phyloP scores from a whole-genome alignment of 345 rosid genomes.

The Euphorbia peplus region DNA sequence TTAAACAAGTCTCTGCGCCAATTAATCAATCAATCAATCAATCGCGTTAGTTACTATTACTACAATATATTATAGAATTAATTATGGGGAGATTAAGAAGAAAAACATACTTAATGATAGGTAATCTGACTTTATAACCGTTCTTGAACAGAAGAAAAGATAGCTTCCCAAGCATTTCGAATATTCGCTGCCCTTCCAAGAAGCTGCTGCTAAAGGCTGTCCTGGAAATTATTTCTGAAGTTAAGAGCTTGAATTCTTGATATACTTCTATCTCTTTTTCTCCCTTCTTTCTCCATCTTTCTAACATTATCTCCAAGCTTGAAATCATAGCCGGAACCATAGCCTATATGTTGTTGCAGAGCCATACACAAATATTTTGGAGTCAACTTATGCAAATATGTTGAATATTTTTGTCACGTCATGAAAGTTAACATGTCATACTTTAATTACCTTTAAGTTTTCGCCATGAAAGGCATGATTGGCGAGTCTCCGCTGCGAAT shows the following conservation, averaged over 20 bases:
- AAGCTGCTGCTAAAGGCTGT: slow-evolving; percentile 54
- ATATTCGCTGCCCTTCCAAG: slow-evolving; percentile 38
- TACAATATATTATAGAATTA: no score
- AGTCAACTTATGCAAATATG: no score
- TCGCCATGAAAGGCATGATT: slow-evolving; percentile 49
- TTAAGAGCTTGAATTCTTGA: slow-evolving; percentile 37
- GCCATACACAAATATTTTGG: no score
- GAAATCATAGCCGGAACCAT: slow-evolving; percentile 37
- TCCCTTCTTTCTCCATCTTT: slow-evolving; percentile 35
- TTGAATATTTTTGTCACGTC: no score
- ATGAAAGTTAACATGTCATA: no score
- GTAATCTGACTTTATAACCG: slow-evolving; percentile 5
- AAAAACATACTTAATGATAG: background rate
- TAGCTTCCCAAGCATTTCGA: slow-evolving; percentile 33
- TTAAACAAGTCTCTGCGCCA: slow-evolving; percentile 2
- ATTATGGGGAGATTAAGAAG: background rate
- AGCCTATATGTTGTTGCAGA: slow-evolving; percentile 11
- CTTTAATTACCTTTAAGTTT: slow-evolving; percentile 42
- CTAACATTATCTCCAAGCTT: slow-evolving; percentile 42
- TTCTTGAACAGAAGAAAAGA: slow-evolving; percentile 15
- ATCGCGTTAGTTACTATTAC: no score
- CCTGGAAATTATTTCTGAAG: slow-evolving; percentile 47
- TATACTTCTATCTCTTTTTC: slow-evolving; percentile 39
- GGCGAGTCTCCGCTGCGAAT: slow-evolving; percentile 35
- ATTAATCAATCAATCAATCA: background rate